These are phyloP conservation scores for Straminergon stramineum DNA, from an alignment of 225 moss, liverwort and hornwort genomes.

Conservation along the genomic window DNA sequence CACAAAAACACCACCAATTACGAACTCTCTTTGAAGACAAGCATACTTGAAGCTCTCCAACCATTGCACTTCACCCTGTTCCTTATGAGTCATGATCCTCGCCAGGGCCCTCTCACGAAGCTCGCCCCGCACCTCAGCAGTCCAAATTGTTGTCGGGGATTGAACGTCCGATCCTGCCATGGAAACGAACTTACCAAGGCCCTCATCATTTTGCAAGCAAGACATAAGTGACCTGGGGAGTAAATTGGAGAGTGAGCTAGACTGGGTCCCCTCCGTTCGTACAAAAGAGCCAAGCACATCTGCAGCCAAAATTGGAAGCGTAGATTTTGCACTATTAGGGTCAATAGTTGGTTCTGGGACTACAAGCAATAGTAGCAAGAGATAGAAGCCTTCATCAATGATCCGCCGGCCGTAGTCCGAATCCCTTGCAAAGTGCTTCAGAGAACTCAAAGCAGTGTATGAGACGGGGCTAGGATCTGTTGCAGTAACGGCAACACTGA, in stretches of 20 bases:
- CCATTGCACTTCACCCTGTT: constrained; percentile 64
- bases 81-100: constrained; percentile 36
- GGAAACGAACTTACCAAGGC: constrained; percentile 57
- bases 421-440: constrained; percentile 79
- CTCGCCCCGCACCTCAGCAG: constrained; percentile 62
- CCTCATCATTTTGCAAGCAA: constrained; percentile 64
- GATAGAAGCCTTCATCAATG: constrained; percentile 64
- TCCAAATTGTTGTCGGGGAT: constrained; percentile 79
- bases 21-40: constrained; percentile 59
- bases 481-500: constrained; percentile 51
- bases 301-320: constrained; percentile 65
- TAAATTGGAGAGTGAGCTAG: constrained; percentile 44
- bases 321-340: constrained; percentile 41
- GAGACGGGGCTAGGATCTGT: constrained; percentile 61
- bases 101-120: constrained; percentile 52
- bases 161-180: constrained; percentile 59
- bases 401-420: constrained; percentile 46
- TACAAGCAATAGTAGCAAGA: constrained; percentile 64
- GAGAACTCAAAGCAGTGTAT: constrained; percentile 66
- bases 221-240: constrained; percentile 62
- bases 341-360: constrained; percentile 42
- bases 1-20: constrained; percentile 72
- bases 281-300: constrained; percentile 85
- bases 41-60: constrained; percentile 51
- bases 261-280: constrained; percentile 27